These are phyloP conservation scores for Phytophthora brassicae DNA, from an alignment of 352 stramenopile species.

Conservation along the genomic window DNA sequence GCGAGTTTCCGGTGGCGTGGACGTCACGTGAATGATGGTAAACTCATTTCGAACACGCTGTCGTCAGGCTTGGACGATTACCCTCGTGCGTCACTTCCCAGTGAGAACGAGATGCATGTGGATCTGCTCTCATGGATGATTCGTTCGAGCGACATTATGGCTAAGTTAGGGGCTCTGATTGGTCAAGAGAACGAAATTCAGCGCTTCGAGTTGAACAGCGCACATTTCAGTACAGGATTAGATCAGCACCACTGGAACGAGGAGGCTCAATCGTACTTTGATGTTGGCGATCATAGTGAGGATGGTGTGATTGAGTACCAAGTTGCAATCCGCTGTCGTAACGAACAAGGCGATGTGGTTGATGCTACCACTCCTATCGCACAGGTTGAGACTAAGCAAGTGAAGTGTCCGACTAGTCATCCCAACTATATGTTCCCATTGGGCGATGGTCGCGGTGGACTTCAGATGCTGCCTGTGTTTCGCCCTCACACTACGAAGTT, in stretches of 20 bases:
- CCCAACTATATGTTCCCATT: slow-evolving; percentile 77
- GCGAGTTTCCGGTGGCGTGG: slow-evolving; percentile 84
- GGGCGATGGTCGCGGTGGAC: slow-evolving; percentile 71
- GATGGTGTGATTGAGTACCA: slow-evolving; percentile 70
- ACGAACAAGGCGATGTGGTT: slow-evolving; percentile 42
- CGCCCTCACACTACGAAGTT: slow-evolving; percentile 53
- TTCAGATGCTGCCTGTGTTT: slow-evolving; percentile 78
- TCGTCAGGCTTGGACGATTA: slow-evolving; percentile 94
- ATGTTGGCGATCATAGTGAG: slow-evolving; percentile 78
- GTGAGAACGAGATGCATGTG: slow-evolving; percentile 86
- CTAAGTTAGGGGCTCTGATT: slow-evolving; percentile 45
- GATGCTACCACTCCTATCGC: slow-evolving; percentile 44
- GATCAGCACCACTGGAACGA: slow-evolving; percentile 77
- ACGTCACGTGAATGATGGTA: slow-evolving; percentile 59
- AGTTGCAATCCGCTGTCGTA: slow-evolving; percentile 68
- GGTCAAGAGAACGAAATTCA: slow-evolving; percentile 26
- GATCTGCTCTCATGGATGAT: slow-evolving; percentile 92
- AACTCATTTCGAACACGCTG: slow-evolving; percentile 90
- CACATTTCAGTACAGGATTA: slow-evolving; percentile 46
- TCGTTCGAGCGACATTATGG: slow-evolving; percentile 60
- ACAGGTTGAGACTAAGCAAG: slow-evolving; percentile 36
- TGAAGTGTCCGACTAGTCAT: slow-evolving; percentile 58
- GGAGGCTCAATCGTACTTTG: slow-evolving; percentile 66
- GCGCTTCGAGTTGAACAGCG: slow-evolving; percentile 34
- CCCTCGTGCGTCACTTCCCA: slow-evolving; percentile 74